These are phyloP conservation scores for Mycena alexandri DNA, from an alignment of 768 basidiomycete genomes.

Conservation along the genomic window DNA sequence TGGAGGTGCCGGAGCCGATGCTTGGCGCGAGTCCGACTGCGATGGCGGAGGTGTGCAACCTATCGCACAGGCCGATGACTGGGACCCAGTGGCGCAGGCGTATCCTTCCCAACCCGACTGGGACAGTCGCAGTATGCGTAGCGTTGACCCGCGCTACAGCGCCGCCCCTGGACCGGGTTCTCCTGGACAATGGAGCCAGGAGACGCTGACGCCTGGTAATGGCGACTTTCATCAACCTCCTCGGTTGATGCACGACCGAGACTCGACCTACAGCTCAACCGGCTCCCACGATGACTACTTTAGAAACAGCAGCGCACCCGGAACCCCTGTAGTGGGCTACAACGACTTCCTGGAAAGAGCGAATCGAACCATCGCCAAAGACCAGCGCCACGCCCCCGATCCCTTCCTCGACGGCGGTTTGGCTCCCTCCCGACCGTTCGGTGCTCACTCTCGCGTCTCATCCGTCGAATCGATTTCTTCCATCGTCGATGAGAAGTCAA, in stretches of 20 bases:
- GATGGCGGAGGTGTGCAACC: conserved; percentile 59
- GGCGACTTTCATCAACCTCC: conserved; percentile 53
- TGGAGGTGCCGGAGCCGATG: conserved; percentile 73
- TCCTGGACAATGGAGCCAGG: conserved; percentile 75
- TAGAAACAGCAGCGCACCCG: conserved; percentile 49
- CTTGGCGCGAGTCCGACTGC: conserved; percentile 84
- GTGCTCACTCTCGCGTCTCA: conserved; percentile 80
- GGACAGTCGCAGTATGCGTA: conserved; percentile 69
- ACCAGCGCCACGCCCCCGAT: conserved; percentile 83
- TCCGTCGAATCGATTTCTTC: conserved; percentile 94
- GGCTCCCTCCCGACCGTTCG: conserved; percentile 81
- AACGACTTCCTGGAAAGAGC: conserved; percentile 88
- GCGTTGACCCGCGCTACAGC: conserved; percentile 37
- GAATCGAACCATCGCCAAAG: conserved; percentile 85
- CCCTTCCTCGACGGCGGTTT: conserved; percentile 81
- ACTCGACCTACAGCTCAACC: conserved; percentile 65
- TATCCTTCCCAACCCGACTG: conserved; percentile 82
- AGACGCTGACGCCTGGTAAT: conserved; percentile 60
- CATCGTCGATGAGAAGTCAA: conserved; percentile 91
- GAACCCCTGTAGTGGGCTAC: conserved; percentile 62
- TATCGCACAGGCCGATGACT: conserved; percentile 80
- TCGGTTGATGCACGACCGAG: conserved; percentile 56
- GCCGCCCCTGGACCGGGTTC: conserved; percentile 59
- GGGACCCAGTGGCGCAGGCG: conserved; percentile 78
- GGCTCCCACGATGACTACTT: conserved; percentile 68